Evolutionary conservation across 352 stramenopile species (phyloP).

Genomic region (Pythium brachiatum): DNA sequence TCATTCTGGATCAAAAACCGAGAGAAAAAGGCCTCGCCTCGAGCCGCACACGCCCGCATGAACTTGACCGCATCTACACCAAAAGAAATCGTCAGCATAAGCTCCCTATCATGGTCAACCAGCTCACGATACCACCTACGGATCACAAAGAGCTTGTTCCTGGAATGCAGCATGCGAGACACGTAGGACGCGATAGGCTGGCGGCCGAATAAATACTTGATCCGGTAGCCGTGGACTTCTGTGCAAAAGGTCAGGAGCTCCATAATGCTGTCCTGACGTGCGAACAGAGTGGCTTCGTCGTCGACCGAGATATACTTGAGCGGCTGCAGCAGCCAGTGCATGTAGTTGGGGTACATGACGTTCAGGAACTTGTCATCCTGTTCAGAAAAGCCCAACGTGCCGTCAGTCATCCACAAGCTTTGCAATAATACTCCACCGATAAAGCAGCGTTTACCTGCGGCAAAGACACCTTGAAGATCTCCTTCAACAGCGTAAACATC

Average conservation of each 20-base stretch:
- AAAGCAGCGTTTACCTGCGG: constrained; percentile 69
- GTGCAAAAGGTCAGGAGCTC: constrained; percentile 86
- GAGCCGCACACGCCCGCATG: constrained; percentile 63
- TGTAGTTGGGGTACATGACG: constrained; percentile 86
- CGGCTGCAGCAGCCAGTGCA: constrained; percentile 80
- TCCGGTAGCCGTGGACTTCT: constrained; percentile 77
- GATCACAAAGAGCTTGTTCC: constrained; percentile 84
- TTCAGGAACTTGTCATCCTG: constrained; percentile 87
- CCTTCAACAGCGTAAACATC: constrained; percentile 61
- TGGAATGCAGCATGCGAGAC: constrained; percentile 71
- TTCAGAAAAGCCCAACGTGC: neutral
- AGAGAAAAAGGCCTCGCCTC: constrained; percentile 81
- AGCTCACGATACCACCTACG: constrained; percentile 38
- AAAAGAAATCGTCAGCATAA: neutral
- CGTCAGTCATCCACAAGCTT: neutral
- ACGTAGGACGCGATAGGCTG: constrained; percentile 74
- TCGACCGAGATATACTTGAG: constrained; percentile 62
- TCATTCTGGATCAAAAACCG: constrained; percentile 77
- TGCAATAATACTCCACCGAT: too few species aligned
- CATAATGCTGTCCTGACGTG: constrained; percentile 79
- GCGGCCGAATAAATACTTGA: constrained; percentile 85
- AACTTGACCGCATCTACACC: constrained; percentile 74
- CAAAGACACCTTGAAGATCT: constrained; percentile 72
- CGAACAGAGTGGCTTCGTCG: constrained; percentile 54
- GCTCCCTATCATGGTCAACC: constrained; percentile 1